phyloP scores from a whole-genome alignment of 2,329 filamentous ascomycete species.

The Apiospora koreana region DNA sequence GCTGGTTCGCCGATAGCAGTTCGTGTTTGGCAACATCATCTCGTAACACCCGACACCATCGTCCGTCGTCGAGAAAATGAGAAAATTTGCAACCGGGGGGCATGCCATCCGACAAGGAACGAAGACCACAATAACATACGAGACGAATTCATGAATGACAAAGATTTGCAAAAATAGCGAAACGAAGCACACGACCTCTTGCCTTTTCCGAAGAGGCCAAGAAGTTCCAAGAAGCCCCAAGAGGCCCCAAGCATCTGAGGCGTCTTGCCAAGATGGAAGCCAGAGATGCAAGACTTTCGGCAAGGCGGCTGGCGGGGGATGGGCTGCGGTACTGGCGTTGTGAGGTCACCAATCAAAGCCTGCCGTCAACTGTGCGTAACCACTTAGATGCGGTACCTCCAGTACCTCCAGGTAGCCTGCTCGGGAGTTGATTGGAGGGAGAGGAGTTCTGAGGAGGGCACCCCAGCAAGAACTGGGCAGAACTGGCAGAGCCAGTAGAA shows the following conservation, averaged over 20 bases:
- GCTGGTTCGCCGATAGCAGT: not conserved
- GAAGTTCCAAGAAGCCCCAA: not conserved
- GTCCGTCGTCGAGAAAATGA: too few species aligned
- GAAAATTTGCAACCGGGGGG: not conserved
- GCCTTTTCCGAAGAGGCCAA: not conserved
- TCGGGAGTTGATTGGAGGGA: too few species aligned
- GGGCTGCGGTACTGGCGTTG: not conserved
- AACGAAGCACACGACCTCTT: not conserved
- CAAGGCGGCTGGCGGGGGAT: not conserved
- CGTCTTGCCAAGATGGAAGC: not conserved
- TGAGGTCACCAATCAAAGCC: constrained; percentile 1
- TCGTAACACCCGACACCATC: not conserved
- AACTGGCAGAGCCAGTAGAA: too few species aligned
- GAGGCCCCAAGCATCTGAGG: not conserved
- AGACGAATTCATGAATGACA: not conserved
- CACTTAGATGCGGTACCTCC: not conserved
- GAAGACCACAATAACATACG: not conserved
- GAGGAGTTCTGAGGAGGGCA: too few species aligned
- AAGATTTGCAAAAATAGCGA: not conserved
- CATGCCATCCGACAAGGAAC: not conserved
- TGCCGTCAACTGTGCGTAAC: not conserved
- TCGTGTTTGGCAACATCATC: not conserved
- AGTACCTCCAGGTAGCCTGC: not conserved
- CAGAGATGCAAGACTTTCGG: not conserved
- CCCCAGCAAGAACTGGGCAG: too few species aligned